Percentiles rank a stretch among this genome's conserved stretches.
phyloP scores from a whole-genome alignment of 495 filamentous ascomycete species.

The Opeltia flavorubescens region DNA sequence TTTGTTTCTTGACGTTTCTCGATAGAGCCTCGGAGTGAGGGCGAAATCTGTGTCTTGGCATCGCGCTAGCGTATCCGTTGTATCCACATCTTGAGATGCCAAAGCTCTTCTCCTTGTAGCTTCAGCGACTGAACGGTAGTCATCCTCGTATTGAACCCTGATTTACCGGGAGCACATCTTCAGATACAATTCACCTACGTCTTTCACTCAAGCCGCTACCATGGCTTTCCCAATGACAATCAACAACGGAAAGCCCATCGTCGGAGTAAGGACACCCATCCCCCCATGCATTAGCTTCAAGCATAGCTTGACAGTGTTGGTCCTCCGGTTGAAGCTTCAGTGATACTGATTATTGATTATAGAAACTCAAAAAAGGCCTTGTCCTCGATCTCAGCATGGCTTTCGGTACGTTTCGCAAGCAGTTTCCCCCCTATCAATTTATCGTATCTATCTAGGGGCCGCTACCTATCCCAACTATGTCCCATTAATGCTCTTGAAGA shows the following conservation, averaged over 20 bases:
- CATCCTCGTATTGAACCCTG: no score
- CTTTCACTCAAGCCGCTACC: not conserved
- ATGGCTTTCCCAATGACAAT: not conserved
- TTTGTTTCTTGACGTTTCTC: not conserved
- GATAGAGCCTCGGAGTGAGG: not conserved
- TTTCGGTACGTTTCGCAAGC: slow-evolving; percentile 43
- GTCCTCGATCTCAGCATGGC: slow-evolving; percentile 69
- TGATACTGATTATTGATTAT: slow-evolving; percentile 17
- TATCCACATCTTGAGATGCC: not conserved
- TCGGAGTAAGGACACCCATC: slow-evolving; percentile 29
- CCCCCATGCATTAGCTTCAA: slow-evolving; percentile 3
- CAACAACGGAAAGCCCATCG: slow-evolving; percentile 37
- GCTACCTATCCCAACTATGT: not conserved
- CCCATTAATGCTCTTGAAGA: not conserved
- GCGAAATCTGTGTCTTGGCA: not conserved
- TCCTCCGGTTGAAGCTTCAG: not conserved
- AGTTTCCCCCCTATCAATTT: slow-evolving; percentile 1
- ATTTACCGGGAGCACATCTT: no score
- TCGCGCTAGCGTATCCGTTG: not conserved
- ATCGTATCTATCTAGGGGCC: slow-evolving; percentile 9
- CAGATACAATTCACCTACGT: no score
- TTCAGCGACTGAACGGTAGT: no score
- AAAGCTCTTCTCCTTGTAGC: not conserved
- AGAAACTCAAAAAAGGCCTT: slow-evolving; percentile 61
- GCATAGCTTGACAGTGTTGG: no score